Conservation (phyloP, 495 filamentous ascomycete genomes). For the Neurospora terricola region DNA sequence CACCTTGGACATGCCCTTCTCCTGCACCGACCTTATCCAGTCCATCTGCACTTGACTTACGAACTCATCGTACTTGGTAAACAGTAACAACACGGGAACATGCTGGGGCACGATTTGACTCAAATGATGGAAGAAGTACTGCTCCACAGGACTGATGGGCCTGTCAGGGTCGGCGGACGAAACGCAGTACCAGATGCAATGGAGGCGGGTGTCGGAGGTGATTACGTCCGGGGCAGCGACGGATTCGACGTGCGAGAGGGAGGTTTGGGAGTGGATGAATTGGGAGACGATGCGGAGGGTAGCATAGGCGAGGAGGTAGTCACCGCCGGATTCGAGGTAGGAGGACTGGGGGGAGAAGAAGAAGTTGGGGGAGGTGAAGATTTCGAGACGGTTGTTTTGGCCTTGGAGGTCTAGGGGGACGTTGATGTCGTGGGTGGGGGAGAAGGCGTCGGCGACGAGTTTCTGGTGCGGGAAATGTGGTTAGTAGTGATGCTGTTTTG, state of each 20-base stretch:
- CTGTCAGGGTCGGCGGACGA: conserved; percentile 10
- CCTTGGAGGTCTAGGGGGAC: conserved; percentile 12
- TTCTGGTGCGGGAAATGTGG: neutral
- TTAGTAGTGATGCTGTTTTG: neutral
- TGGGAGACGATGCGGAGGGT: neutral
- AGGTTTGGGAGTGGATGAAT: neutral
- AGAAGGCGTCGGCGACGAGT: conserved; percentile 14
- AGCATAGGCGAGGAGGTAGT: neutral
- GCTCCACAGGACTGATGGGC: conserved; percentile 7
- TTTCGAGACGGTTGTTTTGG: conserved; percentile 15
- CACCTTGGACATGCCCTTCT: conserved; percentile 15
- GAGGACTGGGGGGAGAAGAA: conserved; percentile 5
- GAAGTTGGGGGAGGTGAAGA: conserved; percentile 18
- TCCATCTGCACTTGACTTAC: conserved; percentile 13
- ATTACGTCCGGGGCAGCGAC: neutral
- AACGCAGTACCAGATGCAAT: conserved; percentile 25
- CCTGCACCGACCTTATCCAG: conserved; percentile 11
- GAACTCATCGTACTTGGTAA: conserved; percentile 24
- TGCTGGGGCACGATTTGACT: conserved; percentile 2
- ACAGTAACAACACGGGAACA: conserved; percentile 14
- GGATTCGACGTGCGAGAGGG: neutral
- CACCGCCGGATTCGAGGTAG: neutral
- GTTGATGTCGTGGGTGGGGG: conserved; percentile 12
- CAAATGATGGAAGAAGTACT: conserved; percentile 11
- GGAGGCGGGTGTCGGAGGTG: conserved; percentile 2